Evolutionary conservation across 1,284 basidiomycete species (phyloP), one percentile per base, ranked within the genome.

Genomic region (Austroboletus rostrupii): DNA sequence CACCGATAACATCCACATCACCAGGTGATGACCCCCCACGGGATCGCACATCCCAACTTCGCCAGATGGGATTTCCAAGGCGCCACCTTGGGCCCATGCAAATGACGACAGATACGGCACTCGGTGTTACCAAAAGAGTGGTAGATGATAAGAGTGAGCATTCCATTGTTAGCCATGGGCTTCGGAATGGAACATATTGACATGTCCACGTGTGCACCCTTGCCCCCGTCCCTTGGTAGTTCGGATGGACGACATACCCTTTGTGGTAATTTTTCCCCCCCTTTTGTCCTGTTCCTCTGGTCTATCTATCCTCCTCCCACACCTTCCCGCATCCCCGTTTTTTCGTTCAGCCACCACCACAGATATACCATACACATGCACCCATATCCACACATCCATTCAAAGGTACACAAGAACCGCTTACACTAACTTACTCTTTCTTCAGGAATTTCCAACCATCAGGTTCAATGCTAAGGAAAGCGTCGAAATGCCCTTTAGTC

Each of bases 61-160:
- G 97, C 26, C 77, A 77, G 16, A 72, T 94, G n/a, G 93, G 93
- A 0, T 98, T 97, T 65, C 90, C 92, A 0, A 80, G 78, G 3
- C 79, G 94, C 14, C 72, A 29, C 28, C 12, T 94, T 5, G 92
- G 91, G 0, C 74, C 81, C 1, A 75, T 94, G 1, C 96, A 99
- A 69, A 99, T 99, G 96, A 98, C 97, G 26, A 99, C 96, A 0
- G 96, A 99, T 67, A 98, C 96, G 1, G 96, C 96, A 0, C 75
- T 98, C 0, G 92, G 90, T 8, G 95, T 98, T 8, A 94, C 92
- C 0, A 44, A 26, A 54, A 13, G 32, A 14, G 32, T 33, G 32
- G 16, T 33, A 13, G 74, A 89, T 54, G 92, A 97, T 65, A 78
- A 82, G 64, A 86, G 12, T 86, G 55, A 59, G 77, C 53, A 16